Base-by-base conservation (phyloP, 495 filamentous ascomycete species). In the Cudoniella acicularis region DNA sequence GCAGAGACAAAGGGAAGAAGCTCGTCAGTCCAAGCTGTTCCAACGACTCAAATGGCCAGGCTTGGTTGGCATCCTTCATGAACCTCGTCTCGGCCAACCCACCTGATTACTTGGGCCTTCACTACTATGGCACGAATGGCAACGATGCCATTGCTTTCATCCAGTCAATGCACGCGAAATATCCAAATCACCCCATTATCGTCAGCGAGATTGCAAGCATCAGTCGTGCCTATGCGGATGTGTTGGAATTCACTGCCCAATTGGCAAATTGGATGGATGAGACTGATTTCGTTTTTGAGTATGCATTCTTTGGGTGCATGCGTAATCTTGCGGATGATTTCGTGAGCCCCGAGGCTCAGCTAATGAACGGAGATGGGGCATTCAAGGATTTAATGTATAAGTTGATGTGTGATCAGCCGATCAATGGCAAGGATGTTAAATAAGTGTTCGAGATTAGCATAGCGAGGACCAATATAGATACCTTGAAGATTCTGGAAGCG, bases 41-140 rank as follows among this genome's bases (percentile, higher is more conserved):
- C 3, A 66, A 62, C 49, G 63, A 77, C 49, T 60, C 60, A 0
- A 58, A 64, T 2, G 75, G 75, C 18, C 63, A 53, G 16, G 57
- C 57, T 21, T 78, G 75, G 75, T 67, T 77, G 53, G 63, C 67
- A 21, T 69, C 71, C 21, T 78, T 73, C 43, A 76, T 77, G 75
- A 58, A 61, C 4, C 69, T 65, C 13, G 64, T 76, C 18, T 23
- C 53, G 4, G 53, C 1, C 22, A 23, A 10, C 10, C 18, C 40
- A 1, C 75, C 75, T 0, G 75, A 78, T 61, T 72, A 64, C 47
- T 62, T 78, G 22, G 75, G 74, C 26, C 41, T 77, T 45, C 75
- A 78, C 75, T 36, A 74, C 64, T 77, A 77, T 56, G 71, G 70
- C 22, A 66, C 67, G 1, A 54, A 67, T 26, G 40, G 24, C 13